Base-by-base conservation (phyloP, 805 yeast species). In the Phaffomyces opuntiae region DNA sequence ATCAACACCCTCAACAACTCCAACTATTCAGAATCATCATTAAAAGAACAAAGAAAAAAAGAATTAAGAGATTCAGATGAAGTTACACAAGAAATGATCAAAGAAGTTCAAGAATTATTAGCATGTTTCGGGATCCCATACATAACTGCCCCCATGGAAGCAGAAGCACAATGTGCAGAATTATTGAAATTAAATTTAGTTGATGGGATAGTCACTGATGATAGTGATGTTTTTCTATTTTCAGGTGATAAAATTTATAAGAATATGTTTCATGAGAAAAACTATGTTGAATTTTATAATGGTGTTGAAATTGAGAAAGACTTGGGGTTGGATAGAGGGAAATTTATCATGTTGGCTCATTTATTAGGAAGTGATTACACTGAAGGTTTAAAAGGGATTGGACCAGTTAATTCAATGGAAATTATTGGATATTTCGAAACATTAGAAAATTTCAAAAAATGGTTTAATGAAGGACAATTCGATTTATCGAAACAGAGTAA, bases 121-220 rank as follows among this genome's bases (percentile, higher is more conserved):
- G 76, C 84, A 27, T 66, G 91, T 44, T 93, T 93, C 70, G 99
- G 99, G 1, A 85, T 93, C 5, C 99, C 99, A 0, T 93, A 79
- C 53, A 75, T 93, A 9, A 87, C 96, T 0, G 97, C 99, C 0
- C 99, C 99, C 1, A 88, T 88, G 90, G 99, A 93, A 65, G 99
- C 99, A 1, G 99, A 93, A 66, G 98, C 99, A 0, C 99, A 93
- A 59, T 93, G 99, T 66, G 96, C 96, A 0, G 87, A 83, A 52
- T 65, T 93, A 7, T 63, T 79, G 36, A 59, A 64, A n/a, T 62
- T 89, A 21, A 78, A 75, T 0, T 68, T 93, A 17, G 96, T 91
- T 5, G 98, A 93, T 63, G 99, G 99, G 0, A 83, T 93, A 7
- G 82, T 93, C 24, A 93, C 99, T 0, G 99, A 93, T 65, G 99